A percentile compares a stretch with the other conserved stretches of the same genome.
Conservation (phyloP, 805 yeast genomes). For the Lipomyces mesembrius region DNA sequence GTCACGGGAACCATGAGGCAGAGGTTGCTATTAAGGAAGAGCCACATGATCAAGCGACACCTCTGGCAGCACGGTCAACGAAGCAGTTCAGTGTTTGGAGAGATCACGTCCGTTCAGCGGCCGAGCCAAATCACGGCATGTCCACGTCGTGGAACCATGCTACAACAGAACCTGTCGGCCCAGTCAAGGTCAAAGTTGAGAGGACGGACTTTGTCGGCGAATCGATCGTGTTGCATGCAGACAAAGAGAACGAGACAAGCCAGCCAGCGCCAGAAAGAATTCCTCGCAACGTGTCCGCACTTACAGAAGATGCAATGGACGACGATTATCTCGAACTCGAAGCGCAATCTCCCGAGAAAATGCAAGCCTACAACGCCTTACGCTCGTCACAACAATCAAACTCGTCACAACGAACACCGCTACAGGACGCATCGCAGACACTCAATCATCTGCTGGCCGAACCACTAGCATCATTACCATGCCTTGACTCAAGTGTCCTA, state of each 20-base stretch:
- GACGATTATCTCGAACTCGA: neutral
- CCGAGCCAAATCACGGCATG: neutral
- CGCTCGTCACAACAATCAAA: neutral
- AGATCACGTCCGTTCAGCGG: neutral
- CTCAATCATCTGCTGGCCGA: conserved; percentile 4
- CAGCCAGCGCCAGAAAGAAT: neutral
- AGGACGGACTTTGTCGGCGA: neutral
- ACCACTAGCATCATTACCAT: conserved; percentile 4
- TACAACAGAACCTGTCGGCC: neutral
- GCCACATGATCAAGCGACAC: neutral
- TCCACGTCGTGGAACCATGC: neutral
- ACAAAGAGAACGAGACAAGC: neutral
- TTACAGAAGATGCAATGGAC: conserved; percentile 2
- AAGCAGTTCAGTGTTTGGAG: neutral
- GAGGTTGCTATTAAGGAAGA: neutral
- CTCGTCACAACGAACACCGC: conserved; percentile 8
- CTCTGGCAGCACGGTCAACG: neutral
- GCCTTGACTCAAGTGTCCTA: neutral
- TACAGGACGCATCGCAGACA: conserved; percentile 10
- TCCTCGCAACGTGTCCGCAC: neutral
- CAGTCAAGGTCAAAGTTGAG: neutral
- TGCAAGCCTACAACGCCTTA: neutral
- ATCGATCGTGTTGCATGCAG: neutral
- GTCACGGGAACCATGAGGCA: neutral
- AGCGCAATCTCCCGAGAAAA: neutral